These are phyloP conservation scores for Trypanosoma melophagium DNA, from an alignment of 208 protist genomes.

Conservation along the genomic window DNA sequence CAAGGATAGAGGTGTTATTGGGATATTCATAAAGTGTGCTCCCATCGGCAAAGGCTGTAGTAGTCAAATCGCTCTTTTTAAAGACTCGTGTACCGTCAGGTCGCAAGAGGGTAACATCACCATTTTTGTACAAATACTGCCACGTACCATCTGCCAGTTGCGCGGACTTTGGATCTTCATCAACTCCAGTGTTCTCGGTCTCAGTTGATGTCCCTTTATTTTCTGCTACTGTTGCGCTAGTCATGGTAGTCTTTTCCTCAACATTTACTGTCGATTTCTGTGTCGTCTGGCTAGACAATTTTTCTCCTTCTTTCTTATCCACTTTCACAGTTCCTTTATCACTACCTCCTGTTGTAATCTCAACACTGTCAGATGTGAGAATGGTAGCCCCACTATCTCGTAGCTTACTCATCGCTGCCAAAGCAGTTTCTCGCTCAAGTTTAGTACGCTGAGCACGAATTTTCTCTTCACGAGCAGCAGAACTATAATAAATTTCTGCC, in stretches of 20 bases:
- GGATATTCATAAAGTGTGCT: slow-evolving; percentile 79
- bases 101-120: slow-evolving; percentile 51
- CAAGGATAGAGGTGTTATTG: slow-evolving; percentile 70
- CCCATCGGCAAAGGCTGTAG: slow-evolving; percentile 64
- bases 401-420: slow-evolving; percentile 45
- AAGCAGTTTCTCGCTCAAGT: slow-evolving; percentile 46
- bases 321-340: not conserved
- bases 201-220: not conserved
- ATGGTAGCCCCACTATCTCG: slow-evolving; percentile 57
- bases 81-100: slow-evolving; percentile 66
- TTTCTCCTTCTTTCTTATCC: slow-evolving; percentile 21
- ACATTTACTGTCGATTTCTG: slow-evolving; percentile 8
- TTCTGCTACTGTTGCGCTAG: not conserved
- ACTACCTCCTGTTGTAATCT: slow-evolving; percentile 16
- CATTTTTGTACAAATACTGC: slow-evolving; percentile 77
- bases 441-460: slow-evolving; percentile 31
- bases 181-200: not conserved
- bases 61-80: slow-evolving; percentile 51
- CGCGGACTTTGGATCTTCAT: slow-evolving; percentile 38
- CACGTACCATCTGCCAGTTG: slow-evolving; percentile 71
- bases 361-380: slow-evolving; percentile 45
- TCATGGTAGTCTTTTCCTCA: not conserved
- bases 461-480: slow-evolving; percentile 31
- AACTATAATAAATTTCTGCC: slow-evolving; percentile 60
- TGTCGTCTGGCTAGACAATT: not conserved